Conservation (phyloP, 345 rosid genomes). For the Eucalyptus caleyi region DNA sequence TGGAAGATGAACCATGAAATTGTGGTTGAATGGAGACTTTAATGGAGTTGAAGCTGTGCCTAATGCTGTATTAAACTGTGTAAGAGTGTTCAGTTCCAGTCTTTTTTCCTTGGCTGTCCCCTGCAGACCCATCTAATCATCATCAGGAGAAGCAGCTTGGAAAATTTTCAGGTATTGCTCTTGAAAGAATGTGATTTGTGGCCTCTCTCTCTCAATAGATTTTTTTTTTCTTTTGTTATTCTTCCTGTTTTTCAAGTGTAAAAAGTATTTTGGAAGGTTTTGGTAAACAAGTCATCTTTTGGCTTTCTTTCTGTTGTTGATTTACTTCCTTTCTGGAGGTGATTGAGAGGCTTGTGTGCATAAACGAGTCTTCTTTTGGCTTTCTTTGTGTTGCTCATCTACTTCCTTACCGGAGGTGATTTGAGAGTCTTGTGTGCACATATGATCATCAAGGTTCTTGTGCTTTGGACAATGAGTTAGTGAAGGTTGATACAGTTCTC, state of each 20-base stretch:
- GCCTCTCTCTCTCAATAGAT: not conserved
- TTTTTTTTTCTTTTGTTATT: not conserved
- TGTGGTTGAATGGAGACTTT: not conserved
- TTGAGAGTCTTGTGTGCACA: not conserved
- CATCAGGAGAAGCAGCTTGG: not conserved
- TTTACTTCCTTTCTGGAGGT: not conserved
- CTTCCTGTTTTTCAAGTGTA: not conserved
- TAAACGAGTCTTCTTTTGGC: not conserved
- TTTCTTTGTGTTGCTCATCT: not conserved
- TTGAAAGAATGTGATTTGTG: not conserved
- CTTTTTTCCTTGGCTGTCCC: not conserved
- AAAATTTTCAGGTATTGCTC: not conserved
- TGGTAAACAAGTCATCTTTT: not conserved
- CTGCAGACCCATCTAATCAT: not conserved
- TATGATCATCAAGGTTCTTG: not conserved
- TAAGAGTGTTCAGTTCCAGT: not conserved
- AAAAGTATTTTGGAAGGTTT: not conserved
- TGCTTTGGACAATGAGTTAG: not conserved
- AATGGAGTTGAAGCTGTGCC: not conserved
- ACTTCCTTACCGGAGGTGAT: not conserved
- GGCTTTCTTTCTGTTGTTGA: not conserved
- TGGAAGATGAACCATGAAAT: conserved; percentile 40
- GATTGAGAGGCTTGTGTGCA: not conserved
- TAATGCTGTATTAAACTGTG: not conserved
- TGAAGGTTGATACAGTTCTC: not conserved